A percentile compares a stretch with the other conserved stretches of the same genome.
These are phyloP conservation scores for Rhododendron molle DNA, from an alignment of 148 eudicot genomes.

Conservation along the genomic window DNA sequence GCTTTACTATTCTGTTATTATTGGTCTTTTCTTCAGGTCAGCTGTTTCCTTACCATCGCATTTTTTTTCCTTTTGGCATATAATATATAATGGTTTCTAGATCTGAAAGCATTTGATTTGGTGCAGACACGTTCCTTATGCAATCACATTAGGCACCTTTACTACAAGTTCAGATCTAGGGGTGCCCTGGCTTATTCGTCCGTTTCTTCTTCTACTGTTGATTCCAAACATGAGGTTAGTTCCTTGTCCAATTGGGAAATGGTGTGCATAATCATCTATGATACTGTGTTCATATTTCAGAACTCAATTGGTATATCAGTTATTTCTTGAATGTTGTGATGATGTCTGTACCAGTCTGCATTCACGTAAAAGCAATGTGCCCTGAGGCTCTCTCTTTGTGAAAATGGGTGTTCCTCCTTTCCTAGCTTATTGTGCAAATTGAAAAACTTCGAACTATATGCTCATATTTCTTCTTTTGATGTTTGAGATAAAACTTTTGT, in stretches of 20 bases:
- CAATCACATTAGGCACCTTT: slow-evolving; percentile 68
- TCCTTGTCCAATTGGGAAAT: background rate
- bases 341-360: background rate
- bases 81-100: background rate
- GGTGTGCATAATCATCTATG: background rate
- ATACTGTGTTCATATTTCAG: background rate
- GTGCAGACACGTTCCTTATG: slow-evolving; percentile 58
- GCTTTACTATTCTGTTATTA: slow-evolving; percentile 49
- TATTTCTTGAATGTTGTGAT: background rate
- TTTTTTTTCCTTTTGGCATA: background rate
- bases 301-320: background rate
- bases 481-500: background rate
- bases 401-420: background rate
- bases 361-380: background rate
- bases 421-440: background rate
- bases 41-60: slow-evolving; percentile 7
- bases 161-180: slow-evolving; percentile 57
- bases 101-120: slow-evolving; percentile 23
- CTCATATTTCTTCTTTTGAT: background rate
- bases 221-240: slow-evolving; percentile 63
- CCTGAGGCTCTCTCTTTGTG: background rate
- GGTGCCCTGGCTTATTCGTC: slow-evolving; percentile 50
- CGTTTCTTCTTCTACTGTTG: slow-evolving; percentile 49
- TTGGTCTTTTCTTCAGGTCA: slow-evolving; percentile 73
- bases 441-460: background rate